These are phyloP conservation scores for Lithospermum erythrorhizon DNA, from an alignment of 257 asterid genomes.

Conservation along the genomic window DNA sequence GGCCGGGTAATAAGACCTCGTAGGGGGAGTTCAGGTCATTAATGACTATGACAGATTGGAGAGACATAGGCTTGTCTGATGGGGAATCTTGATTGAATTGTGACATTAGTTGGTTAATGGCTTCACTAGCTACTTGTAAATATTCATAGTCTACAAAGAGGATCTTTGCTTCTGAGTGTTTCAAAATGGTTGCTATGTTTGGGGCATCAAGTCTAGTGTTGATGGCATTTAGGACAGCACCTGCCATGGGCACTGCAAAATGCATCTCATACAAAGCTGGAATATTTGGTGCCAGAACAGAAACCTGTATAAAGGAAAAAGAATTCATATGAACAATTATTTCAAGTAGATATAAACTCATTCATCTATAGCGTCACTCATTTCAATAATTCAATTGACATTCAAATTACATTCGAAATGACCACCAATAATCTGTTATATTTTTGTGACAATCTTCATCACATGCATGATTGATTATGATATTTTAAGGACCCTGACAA, in stretches of 20 bases:
- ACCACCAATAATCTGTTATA: no score
- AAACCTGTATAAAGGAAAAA: constrained; percentile 30
- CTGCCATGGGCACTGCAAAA: constrained; percentile 93
- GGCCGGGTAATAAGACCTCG: constrained; percentile 22
- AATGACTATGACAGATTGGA: constrained; percentile 51
- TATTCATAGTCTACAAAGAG: constrained; percentile 54
- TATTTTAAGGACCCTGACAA: no score
- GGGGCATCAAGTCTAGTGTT: constrained; percentile 67
- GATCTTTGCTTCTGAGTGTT: constrained; percentile 57
- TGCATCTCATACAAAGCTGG: constrained; percentile 88
- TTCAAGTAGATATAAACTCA: no score
- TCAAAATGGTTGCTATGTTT: constrained; percentile 49
- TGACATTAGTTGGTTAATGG: constrained; percentile 29
- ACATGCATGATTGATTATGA: no score
- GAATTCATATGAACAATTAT: no score
- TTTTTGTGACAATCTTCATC: no score
- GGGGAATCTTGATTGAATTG: constrained; percentile 7
- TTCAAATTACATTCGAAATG: no score
- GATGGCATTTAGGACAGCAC: constrained; percentile 73
- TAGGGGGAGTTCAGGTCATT: constrained; percentile 51
- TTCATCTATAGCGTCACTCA: no score
- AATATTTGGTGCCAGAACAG: constrained; percentile 79
- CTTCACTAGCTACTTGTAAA: constrained; percentile 39
- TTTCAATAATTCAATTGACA: no score
- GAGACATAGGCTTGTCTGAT: constrained; percentile 2